Percentiles rank a stretch among this genome's conserved stretches.
phyloP scores from a whole-genome alignment of 1,284 basidiomycete species.

The Blastosporella zonata region DNA sequence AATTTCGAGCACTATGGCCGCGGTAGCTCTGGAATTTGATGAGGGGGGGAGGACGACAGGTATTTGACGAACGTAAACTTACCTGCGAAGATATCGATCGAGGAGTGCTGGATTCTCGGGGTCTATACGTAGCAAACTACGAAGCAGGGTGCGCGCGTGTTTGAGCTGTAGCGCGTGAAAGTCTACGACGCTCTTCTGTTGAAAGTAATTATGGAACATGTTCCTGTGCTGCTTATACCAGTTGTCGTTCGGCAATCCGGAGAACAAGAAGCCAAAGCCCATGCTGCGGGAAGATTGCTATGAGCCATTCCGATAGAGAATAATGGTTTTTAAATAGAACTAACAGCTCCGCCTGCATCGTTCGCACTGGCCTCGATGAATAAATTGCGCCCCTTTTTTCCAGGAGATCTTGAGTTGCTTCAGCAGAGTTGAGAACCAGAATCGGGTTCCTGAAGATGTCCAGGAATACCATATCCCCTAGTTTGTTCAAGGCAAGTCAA shows the following conservation, averaged over 20 bases:
- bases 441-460: slow-evolving; percentile 11
- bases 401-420: slow-evolving; percentile 19
- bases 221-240: slow-evolving; percentile 19
- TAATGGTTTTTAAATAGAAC: background rate
- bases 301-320: background rate
- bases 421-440: slow-evolving; percentile 15
- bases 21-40: slow-evolving; percentile 4
- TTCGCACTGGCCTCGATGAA: slow-evolving; percentile 15
- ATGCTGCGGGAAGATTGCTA: slow-evolving; percentile 1
- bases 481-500: background rate
- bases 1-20: slow-evolving; percentile 10
- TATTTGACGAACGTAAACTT: background rate
- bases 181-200: slow-evolving; percentile 10
- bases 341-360: slow-evolving; percentile 11
- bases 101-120: slow-evolving; percentile 2
- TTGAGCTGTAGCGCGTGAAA: slow-evolving; percentile 16
- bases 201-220: slow-evolving; percentile 20
- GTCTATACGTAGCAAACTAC: slow-evolving; percentile 7
- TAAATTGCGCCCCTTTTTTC: slow-evolving; percentile 19
- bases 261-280: slow-evolving; percentile 15
- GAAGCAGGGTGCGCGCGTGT: slow-evolving; percentile 12
- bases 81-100: slow-evolving; percentile 14
- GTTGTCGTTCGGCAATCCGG: slow-evolving; percentile 15
- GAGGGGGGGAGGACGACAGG: background rate
- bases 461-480: slow-evolving; percentile 11